phyloP scores from a whole-genome alignment of 202 grass and related monocot species.

The Eragrostis tef region DNA sequence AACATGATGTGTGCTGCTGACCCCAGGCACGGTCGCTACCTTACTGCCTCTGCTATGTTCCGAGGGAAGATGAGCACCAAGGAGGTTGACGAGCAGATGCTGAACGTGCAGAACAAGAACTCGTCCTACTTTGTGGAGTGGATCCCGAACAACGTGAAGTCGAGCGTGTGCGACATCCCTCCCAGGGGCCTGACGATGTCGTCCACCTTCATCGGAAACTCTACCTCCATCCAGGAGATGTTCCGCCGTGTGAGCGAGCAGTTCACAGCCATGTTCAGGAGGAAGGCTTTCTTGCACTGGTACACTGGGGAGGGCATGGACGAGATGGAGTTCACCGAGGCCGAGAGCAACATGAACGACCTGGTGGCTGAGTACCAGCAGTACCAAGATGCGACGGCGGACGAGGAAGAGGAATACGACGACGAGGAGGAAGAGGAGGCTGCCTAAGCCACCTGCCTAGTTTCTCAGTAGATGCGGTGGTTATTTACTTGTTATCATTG shows the following conservation, averaged over 20 bases:
- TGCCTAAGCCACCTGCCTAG: slow-evolving; percentile 45
- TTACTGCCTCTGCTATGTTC: slow-evolving; percentile 78
- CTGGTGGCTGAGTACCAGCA: slow-evolving; percentile 94
- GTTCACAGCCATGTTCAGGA: slow-evolving; percentile 78
- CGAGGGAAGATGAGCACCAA: slow-evolving; percentile 86
- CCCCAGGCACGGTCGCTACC: slow-evolving; percentile 65
- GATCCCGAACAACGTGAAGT: slow-evolving; percentile 83
- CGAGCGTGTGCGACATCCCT: slow-evolving; percentile 73
- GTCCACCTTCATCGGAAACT: slow-evolving; percentile 72
- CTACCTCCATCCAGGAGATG: slow-evolving; percentile 82
- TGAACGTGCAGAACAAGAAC: slow-evolving; percentile 81
- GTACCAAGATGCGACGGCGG: slow-evolving; percentile 80
- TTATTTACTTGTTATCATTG: background rate
- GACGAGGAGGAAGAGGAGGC: slow-evolving; percentile 59
- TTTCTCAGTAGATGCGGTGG: slow-evolving; percentile 1
- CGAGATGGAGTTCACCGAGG: slow-evolving; percentile 98
- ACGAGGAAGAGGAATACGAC: slow-evolving; percentile 62
- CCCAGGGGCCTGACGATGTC: slow-evolving; percentile 64
- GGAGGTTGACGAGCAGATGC: slow-evolving; percentile 81
- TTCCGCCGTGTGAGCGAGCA: slow-evolving; percentile 75
- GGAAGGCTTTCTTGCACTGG: slow-evolving; percentile 84
- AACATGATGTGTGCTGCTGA: slow-evolving; percentile 87
- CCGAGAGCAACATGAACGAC: slow-evolving; percentile 95
- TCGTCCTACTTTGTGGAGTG: slow-evolving; percentile 81
- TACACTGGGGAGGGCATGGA: slow-evolving; percentile 95